Conservation (phyloP, 75 land plant species). For the Picea sitchensis region DNA sequence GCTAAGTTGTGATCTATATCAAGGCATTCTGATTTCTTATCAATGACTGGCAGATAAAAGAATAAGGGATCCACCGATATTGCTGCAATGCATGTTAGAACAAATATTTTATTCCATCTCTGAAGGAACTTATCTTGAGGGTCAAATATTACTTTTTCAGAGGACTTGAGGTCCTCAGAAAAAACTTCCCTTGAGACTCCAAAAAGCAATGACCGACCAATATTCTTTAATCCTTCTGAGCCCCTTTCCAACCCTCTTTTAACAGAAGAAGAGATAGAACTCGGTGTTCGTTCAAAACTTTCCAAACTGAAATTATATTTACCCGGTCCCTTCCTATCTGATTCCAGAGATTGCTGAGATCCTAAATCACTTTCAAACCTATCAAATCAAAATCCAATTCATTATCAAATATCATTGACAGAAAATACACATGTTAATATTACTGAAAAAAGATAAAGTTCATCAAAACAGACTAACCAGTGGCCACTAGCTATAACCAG, state of each 20-base stretch:
- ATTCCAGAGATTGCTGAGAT: constrained; percentile 27
- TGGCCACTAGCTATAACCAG: background rate
- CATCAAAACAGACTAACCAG: background rate
- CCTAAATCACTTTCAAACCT: constrained; percentile 28
- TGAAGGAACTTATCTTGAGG: constrained; percentile 28
- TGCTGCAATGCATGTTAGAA: constrained; percentile 27
- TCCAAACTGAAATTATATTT: constrained; percentile 33
- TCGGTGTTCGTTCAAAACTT: constrained; percentile 12
- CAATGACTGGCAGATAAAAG: constrained; percentile 29
- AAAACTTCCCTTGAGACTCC: constrained; percentile 55
- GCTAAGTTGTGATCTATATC: constrained; percentile 10
- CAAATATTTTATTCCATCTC: constrained; percentile 37
- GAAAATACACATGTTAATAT: background rate
- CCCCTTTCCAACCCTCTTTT: constrained; percentile 45
- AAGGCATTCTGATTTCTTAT: constrained; percentile 6
- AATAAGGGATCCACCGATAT: constrained; percentile 32
- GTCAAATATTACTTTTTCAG: constrained; percentile 25
- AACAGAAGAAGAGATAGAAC: constrained; percentile 33
- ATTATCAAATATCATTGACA: no score
- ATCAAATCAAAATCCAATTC: background rate
- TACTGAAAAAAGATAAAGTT: background rate
- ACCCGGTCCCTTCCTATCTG: constrained; percentile 20
- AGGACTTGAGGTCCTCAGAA: constrained; percentile 28
- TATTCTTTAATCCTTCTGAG: constrained; percentile 48
- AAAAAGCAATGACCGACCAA: constrained; percentile 50